Evolutionary conservation across 2,329 filamentous ascomycete genomes (phyloP), one percentile per base, ranked within the genome.

Genomic region (Cytospora piceicola): DNA sequence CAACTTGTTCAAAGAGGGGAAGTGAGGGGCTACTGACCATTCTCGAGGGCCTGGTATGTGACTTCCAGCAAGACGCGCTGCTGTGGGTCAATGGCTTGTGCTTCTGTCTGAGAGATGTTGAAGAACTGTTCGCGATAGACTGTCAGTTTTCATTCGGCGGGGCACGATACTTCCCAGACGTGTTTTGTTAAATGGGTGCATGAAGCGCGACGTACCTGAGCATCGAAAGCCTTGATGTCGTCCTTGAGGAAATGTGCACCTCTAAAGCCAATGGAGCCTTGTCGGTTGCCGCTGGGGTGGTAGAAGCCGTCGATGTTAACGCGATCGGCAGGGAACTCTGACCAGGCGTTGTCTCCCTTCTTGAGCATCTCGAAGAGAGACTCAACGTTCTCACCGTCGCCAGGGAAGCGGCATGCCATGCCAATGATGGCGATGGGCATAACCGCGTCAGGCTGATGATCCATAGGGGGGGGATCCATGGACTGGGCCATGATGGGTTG

Each of bases 271-370:
- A 69, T 72, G 64, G 64, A 67, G 24, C 67, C 67, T 42, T 68
- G 64, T 46, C 80, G 82, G 72, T 90, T 89, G 7, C 88, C 88
- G 2, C 86, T 87, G 3, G 88, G 83, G 70, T 92, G 89, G 67
- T 83, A 87, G 72, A 92, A 89, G 11, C 84, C 84, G 57, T 88
- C 80, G 20, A 86, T 83, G 68, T 91, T 87, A 76, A 91, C 92
- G 0, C 89, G 83, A 68, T 91, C 87, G 9, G 82, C 73, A 0
- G 89, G 89, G n/a, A 90, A 79, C 64, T 82, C 81, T 51, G 82
- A 79, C 72, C 90, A 87, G 15, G 90, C 87, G 73, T 92, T 89
- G 0, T 88, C 81, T 15, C 89, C 89, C 69, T 87, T 83, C 70
- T 86, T 82, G 11, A 93, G 79, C 2, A 92, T 78, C 39, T 90